These are phyloP conservation scores for Boletus coccyginus DNA, from an alignment of 768 basidiomycete species.

Conservation along the genomic window DNA sequence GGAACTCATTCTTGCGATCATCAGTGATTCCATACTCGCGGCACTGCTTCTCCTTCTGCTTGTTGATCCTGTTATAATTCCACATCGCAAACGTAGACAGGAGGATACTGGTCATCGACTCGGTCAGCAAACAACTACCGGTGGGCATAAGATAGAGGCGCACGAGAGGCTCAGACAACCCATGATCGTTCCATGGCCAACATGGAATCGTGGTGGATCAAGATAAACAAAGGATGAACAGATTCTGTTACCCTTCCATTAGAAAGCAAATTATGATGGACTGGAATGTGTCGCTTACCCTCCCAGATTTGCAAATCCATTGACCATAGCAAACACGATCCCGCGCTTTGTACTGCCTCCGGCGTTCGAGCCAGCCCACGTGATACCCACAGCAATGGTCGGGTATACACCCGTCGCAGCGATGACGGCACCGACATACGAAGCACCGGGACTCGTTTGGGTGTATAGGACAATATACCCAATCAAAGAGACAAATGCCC, in stretches of 20 bases:
- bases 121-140: slow-evolving; percentile 33
- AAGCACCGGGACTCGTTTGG: slow-evolving; percentile 1
- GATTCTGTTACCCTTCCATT: slow-evolving; percentile 24
- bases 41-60: slow-evolving; percentile 44
- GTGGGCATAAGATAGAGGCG: slow-evolving; percentile 27
- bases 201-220: slow-evolving; percentile 35
- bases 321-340: slow-evolving; percentile 52
- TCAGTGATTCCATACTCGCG: slow-evolving; percentile 40
- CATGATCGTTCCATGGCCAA: slow-evolving; percentile 37
- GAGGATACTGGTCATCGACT: slow-evolving; percentile 34
- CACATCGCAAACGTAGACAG: slow-evolving; percentile 43
- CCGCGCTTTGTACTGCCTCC: slow-evolving; percentile 57
- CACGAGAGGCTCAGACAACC: slow-evolving; percentile 33
- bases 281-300: slow-evolving; percentile 34
- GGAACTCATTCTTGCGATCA: slow-evolving; percentile 39
- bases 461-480: slow-evolving; percentile 5
- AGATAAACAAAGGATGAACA: slow-evolving; percentile 42
- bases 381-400: slow-evolving; percentile 43
- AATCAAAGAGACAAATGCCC: slow-evolving; percentile 1
- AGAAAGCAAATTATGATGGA: not conserved
- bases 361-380: slow-evolving; percentile 55
- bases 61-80: slow-evolving; percentile 49
- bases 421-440: slow-evolving; percentile 48
- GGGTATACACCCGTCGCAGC: slow-evolving; percentile 54
- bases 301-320: slow-evolving; percentile 42